Base-by-base conservation (phyloP, 169 alveolate species). In the Theileria orientalis region DNA sequence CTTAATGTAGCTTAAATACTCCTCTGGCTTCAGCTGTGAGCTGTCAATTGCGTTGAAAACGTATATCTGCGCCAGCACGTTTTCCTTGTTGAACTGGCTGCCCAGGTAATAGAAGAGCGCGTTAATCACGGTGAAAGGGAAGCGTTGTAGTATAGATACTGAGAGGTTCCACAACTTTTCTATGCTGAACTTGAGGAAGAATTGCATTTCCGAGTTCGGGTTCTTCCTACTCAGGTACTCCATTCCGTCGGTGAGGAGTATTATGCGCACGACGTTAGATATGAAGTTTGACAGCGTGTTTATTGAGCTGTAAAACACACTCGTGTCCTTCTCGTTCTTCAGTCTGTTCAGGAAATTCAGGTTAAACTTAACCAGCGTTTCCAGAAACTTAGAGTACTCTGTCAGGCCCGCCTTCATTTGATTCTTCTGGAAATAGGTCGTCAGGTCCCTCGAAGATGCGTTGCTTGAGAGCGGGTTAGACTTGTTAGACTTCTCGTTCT, bases 81-180 rank as follows among this genome's bases (percentile, higher is more conserved):
- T 78, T 27, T 35, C 8, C n/a, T 62, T 40, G 47, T 78, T 73
- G 44, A 69, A 33, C 16, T 44, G 40, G 51, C 86, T 78, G 23
- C 86, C 86, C 41, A 78, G 42, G 62, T 69, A 14, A 67, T 78
- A 78, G 60, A 69, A 78, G 44, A 64, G 42, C n/a, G 86, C 83
- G 0, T 62, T 70, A 9, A 69, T 27, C 19, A 61, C 68, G 7
- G 35, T 63, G 30, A 78, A 78, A n/a, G 86, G 62, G 0, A 78
- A 16, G 29, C 41, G 9, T 14, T 37, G 7, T 6, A 73, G 42
- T 13, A 70, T 33, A 3, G 60, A 14, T 8, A 33, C 16, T 25
- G 69, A 19, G 1, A 70, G 32, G n/a, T 40, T 13, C 80, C 80
- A 78, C 29, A 66, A 14, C 6, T 30, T 19, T 1, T 21, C 21